Evolutionary conservation across 2,329 filamentous ascomycete species (phyloP).

Genomic region (Trichoderma endophyticum): DNA sequence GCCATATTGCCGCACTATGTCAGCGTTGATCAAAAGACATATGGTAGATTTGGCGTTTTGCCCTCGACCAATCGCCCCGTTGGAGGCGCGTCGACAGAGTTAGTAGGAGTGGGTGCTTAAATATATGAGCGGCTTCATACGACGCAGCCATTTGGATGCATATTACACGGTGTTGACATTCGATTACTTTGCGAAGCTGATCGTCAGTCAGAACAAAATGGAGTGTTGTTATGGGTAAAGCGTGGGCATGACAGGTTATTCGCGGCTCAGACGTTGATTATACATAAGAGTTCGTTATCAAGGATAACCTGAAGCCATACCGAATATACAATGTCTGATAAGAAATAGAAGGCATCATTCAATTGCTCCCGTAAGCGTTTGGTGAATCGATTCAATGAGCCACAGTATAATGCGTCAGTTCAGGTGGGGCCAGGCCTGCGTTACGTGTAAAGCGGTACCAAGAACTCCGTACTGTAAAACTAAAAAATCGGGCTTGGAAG

Average conservation of each 20-base stretch:
- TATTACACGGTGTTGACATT: background rate
- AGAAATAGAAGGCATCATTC: background rate
- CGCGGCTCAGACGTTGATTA: background rate
- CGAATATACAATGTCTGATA: background rate
- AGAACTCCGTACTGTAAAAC: background rate
- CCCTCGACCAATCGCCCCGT: conserved; percentile 52
- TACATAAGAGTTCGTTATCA: background rate
- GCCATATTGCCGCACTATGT: conserved; percentile 86
- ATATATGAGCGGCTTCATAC: conserved; percentile 23
- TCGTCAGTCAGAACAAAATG: background rate
- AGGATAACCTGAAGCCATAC: background rate
- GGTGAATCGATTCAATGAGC: background rate
- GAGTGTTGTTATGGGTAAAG: background rate
- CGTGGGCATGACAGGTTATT: background rate
- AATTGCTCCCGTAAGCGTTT: background rate
- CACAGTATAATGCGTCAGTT: background rate
- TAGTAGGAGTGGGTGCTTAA: conserved; percentile 41
- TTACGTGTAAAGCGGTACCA: background rate
- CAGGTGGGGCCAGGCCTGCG: background rate
- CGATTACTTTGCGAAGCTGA: background rate
- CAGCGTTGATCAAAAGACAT: conserved; percentile 93
- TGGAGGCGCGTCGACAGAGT: conserved; percentile 52
- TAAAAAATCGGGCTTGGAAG: background rate
- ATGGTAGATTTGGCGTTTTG: conserved; percentile 85
- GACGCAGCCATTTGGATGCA: background rate